A percentile compares a stretch with the other conserved stretches of the same genome.
phyloP scores from a whole-genome alignment of 2,329 filamentous ascomycete species.

The Rugonectria rugulosa region DNA sequence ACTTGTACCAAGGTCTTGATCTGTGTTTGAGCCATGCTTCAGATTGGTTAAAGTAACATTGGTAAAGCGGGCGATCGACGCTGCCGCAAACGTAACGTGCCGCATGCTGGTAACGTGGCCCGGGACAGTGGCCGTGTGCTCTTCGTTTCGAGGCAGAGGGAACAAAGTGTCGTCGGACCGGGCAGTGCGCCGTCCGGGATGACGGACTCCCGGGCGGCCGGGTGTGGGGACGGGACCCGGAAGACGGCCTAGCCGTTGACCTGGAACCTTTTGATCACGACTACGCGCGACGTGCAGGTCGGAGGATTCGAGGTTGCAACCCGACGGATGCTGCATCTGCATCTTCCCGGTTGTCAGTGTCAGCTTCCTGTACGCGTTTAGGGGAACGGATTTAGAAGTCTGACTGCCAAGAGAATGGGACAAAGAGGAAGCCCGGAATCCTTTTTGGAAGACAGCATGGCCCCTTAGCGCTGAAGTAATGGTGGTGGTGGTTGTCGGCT shows the following conservation, averaged over 20 bases:
- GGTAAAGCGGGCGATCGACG: slow-evolving; percentile 2
- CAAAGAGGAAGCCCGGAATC: background rate
- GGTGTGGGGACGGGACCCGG: slow-evolving; percentile 4
- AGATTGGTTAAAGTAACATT: too few species aligned
- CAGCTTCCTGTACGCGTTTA: too few species aligned
- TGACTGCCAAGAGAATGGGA: background rate
- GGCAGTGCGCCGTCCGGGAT: slow-evolving; percentile 24
- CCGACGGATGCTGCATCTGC: too few species aligned
- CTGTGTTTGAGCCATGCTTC: slow-evolving; percentile 2
- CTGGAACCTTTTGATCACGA: too few species aligned
- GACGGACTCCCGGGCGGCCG: slow-evolving; percentile 22
- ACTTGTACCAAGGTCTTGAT: background rate
- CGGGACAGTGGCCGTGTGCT: background rate
- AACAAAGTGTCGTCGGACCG: background rate
- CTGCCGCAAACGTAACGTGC: slow-evolving; percentile 13
- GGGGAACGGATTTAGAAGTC: background rate
- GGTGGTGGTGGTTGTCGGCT: background rate
- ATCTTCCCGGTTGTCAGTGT: too few species aligned
- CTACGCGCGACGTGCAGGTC: too few species aligned
- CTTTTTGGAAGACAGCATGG: too few species aligned
- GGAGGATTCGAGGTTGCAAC: background rate
- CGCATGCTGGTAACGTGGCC: too few species aligned
- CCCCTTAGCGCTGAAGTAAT: too few species aligned
- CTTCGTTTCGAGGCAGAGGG: background rate
- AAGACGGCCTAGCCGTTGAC: slow-evolving; percentile 6